These are phyloP conservation scores for Diaporthe sp. DNA, from an alignment of 2,329 filamentous ascomycete genomes.

Conservation along the genomic window DNA sequence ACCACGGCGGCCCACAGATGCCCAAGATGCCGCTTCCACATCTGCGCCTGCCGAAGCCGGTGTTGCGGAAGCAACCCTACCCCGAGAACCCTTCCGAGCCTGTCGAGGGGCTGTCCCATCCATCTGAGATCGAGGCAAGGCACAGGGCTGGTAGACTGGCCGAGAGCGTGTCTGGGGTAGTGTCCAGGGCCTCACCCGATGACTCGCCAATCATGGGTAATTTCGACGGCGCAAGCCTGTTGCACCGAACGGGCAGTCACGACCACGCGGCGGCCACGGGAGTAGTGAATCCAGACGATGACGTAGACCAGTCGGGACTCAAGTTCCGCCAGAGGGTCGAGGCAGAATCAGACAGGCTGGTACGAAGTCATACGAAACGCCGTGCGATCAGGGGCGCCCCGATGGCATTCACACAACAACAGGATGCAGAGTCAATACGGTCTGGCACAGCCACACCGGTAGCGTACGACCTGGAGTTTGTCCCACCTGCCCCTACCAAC, in stretches of 20 bases:
- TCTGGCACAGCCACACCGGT: conserved; percentile 58
- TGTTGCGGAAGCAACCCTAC: conserved; percentile 45
- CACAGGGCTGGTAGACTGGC: conserved; percentile 53
- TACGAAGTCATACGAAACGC: conserved; percentile 39
- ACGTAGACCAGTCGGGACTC: conserved; percentile 30
- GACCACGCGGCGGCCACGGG: conserved; percentile 34
- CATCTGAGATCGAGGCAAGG: conserved; percentile 52
- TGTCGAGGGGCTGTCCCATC: conserved; percentile 40
- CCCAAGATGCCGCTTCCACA: conserved; percentile 32
- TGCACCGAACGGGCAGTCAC: conserved; percentile 7
- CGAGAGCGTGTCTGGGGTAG: conserved; percentile 49
- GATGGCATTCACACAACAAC: neutral
- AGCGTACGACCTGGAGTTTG: conserved; percentile 72
- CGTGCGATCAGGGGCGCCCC: conserved; percentile 5
- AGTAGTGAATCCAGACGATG: neutral
- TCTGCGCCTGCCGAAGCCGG: conserved; percentile 45
- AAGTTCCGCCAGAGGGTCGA: conserved; percentile 39
- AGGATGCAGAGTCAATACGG: conserved; percentile 17
- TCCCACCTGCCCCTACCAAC: conserved; percentile 71
- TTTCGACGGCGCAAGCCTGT: conserved; percentile 26
- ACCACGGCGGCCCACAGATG: conserved; percentile 38
- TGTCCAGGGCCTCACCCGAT: conserved; percentile 46
- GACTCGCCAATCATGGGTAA: conserved; percentile 8
- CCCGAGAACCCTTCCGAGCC: conserved; percentile 41
- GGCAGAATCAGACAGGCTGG: conserved; percentile 37